Percentiles rank a stretch among this genome's conserved stretches.
Evolutionary conservation across 306 rosid species (phyloP).

Genomic region (Rosa chinensis): DNA sequence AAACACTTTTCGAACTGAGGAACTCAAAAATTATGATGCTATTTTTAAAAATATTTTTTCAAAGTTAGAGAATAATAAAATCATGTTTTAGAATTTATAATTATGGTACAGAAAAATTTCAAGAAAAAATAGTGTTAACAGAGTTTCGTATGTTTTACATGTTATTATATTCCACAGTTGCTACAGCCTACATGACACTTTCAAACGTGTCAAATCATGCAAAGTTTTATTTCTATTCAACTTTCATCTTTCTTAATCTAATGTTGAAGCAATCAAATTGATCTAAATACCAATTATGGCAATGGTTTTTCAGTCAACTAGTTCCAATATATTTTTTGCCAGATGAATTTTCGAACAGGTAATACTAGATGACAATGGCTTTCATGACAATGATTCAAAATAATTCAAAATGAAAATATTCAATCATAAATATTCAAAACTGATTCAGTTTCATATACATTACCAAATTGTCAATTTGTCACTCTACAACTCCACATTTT

Average conservation of each 20-base stretch:
- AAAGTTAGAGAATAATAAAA: too few species aligned
- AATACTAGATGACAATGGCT: not conserved
- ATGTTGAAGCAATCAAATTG: not conserved
- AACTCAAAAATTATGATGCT: too few species aligned
- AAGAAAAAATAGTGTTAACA: too few species aligned
- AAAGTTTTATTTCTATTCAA: not conserved
- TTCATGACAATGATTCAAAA: not conserved
- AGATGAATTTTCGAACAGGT: too few species aligned
- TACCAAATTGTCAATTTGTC: not conserved
- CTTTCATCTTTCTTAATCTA: not conserved
- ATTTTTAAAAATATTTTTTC: too few species aligned
- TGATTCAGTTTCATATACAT: not conserved
- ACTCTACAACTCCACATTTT: constrained; percentile 2
- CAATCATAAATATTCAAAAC: not conserved
- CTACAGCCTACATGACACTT: too few species aligned
- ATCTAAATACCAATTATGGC: not conserved
- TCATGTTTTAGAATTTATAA: too few species aligned
- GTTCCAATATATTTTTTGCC: not conserved
- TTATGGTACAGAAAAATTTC: too few species aligned
- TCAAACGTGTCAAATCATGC: too few species aligned
- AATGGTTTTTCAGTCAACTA: not conserved
- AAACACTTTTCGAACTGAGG: too few species aligned
- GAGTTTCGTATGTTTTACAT: too few species aligned
- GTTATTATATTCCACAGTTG: too few species aligned
- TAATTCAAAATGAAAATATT: not conserved